Evolutionary conservation across 495 filamentous ascomycete genomes (phyloP), one percentile per base, ranked within the genome.

Genomic region (Wilcoxina mikolae): DNA sequence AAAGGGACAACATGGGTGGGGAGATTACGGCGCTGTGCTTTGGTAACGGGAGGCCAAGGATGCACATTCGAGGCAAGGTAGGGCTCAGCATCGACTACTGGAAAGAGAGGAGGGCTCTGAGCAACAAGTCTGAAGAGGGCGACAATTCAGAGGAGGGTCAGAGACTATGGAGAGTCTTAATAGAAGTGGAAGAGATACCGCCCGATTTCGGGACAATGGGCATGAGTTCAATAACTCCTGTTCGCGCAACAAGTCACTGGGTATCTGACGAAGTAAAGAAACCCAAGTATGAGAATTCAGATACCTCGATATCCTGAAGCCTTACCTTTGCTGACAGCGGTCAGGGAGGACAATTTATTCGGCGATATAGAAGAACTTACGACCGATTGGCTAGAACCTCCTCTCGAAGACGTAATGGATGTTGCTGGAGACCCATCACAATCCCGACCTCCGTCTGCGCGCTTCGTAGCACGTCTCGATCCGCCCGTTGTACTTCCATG

Each of bases 41-140:
- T 55, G 76, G 76, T 59, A 82, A 83, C 61, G 91, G 91, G 1
- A 77, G 74, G 29, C 91, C 91, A 0, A 71, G 74, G 15, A 83
- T 95, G 78, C 85, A 96, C 67, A 75, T 74, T 10, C 74, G 78
- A 51, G 74, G 74, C 22, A 78, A 77, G 49, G 68, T 94, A 2
- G 90, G 91, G 9, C 68, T 95, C 51, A 77, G 78, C 23, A 59
- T 95, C 35, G 84, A 94, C 56, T 98, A 94, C 66, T 95, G 89
- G 91, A 79, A 78, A 60, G 76, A 82, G 43, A 73, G 73, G 43
- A 73, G 77, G 27, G 72, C 75, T 24, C 58, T 78, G 42, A 65
- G 59, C 11, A 59, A 45, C 15, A 58, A 69, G 11, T 56, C 62
- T 3, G 51, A 51, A 4, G 62, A 46, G 1, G 25, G 71, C 70